Evolutionary conservation across 2,329 filamentous ascomycete species (phyloP).

Genomic region (Rhynchosporium graminicola): DNA sequence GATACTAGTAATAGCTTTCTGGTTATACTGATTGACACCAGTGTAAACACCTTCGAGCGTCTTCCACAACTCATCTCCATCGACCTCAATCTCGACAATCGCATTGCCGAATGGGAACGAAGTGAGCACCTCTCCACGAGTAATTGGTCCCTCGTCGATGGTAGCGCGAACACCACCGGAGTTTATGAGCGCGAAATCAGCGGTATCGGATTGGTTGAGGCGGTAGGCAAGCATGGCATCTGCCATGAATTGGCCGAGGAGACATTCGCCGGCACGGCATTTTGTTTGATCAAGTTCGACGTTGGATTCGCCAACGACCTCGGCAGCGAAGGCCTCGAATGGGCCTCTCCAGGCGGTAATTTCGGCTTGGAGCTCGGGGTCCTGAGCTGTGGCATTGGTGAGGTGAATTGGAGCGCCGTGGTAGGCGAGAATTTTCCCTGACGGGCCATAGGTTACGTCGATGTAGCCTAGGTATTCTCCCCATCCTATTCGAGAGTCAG

Average conservation of each 20-base stretch:
- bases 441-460: slow-evolving; percentile 61
- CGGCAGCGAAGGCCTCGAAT: slow-evolving; percentile 59
- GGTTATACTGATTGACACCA: slow-evolving; percentile 55
- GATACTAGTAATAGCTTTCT: slow-evolving; percentile 55
- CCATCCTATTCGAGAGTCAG: slow-evolving; percentile 46
- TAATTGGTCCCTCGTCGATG: slow-evolving; percentile 62
- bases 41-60: slow-evolving; percentile 61
- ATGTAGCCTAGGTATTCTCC: slow-evolving; percentile 69
- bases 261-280: slow-evolving; percentile 60
- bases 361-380: slow-evolving; percentile 57
- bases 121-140: slow-evolving; percentile 62
- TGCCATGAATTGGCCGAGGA: slow-evolving; percentile 55
- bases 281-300: slow-evolving; percentile 59
- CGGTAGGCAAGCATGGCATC: slow-evolving; percentile 65
- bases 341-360: slow-evolving; percentile 60
- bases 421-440: slow-evolving; percentile 63
- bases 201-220: slow-evolving; percentile 46
- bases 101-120: slow-evolving; percentile 68
- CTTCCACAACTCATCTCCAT: slow-evolving; percentile 56
- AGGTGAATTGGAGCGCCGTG: slow-evolving; percentile 65
- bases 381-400: slow-evolving; percentile 60
- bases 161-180: slow-evolving; percentile 64
- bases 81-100: slow-evolving; percentile 57
- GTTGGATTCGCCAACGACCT: slow-evolving; percentile 57
- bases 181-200: slow-evolving; percentile 56